A percentile compares a stretch with the other conserved stretches of the same genome.
phyloP scores from a whole-genome alignment of 306 rosid genomes.

The Herpetospermum pedunculosum region DNA sequence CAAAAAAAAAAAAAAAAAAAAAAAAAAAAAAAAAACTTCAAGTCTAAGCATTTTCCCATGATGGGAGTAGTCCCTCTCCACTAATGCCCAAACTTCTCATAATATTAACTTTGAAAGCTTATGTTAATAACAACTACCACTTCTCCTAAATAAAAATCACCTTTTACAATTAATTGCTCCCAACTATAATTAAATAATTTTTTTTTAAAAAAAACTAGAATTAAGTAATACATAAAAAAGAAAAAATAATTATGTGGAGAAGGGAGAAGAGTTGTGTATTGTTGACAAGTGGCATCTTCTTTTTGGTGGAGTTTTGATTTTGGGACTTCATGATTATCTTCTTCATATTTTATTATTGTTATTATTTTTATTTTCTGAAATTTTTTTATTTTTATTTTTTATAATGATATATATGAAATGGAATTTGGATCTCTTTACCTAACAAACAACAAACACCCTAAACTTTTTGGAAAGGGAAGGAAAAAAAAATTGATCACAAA shows the following conservation, averaged over 20 bases:
- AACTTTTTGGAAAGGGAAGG: neutral
- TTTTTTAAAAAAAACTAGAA: neutral
- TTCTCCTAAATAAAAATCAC: neutral
- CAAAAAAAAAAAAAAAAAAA: too few species aligned
- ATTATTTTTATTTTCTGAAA: too few species aligned
- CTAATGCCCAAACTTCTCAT: neutral
- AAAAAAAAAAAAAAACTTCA: too few species aligned
- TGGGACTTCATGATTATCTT: neutral
- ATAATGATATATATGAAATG: neutral
- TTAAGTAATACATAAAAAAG: neutral
- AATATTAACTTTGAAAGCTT: neutral
- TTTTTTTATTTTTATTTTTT: neutral
- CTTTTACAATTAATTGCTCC: neutral
- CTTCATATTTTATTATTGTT: neutral
- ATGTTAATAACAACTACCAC: neutral
- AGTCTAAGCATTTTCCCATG: neutral
- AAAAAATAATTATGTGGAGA: neutral
- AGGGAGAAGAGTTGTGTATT: neutral
- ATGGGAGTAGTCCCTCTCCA: neutral
- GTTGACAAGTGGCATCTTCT: neutral
- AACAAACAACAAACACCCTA: slow-evolving; percentile 1
- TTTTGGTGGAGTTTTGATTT: neutral
- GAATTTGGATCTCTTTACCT: neutral
- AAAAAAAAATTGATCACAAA: neutral
- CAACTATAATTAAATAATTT: neutral